Evolutionary conservation across 208 protist genomes (phyloP).

Genomic region (Lotmaria passim): DNA sequence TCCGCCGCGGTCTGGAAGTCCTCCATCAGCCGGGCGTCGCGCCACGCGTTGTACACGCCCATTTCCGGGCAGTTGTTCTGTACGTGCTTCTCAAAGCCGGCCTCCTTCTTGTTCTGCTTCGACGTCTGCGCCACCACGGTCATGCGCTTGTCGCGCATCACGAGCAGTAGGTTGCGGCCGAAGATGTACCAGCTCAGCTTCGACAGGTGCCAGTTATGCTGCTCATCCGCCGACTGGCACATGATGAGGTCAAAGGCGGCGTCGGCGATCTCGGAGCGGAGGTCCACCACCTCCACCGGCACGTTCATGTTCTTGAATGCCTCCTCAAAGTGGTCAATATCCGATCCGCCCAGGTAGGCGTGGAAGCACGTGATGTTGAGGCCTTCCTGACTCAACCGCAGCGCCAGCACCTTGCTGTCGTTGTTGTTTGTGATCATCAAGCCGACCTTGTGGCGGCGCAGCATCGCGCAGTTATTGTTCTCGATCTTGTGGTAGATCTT

Average conservation of each 20-base stretch:
- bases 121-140: conserved; percentile 91
- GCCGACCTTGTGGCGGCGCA: conserved; percentile 88
- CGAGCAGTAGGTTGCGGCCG: conserved; percentile 67
- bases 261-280: conserved; percentile 86
- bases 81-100: conserved; percentile 91
- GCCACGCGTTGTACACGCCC: conserved; percentile 92
- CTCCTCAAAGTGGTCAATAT: conserved; percentile 84
- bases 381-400: conserved; percentile 78
- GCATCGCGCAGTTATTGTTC: conserved; percentile 90
- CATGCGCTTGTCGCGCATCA: conserved; percentile 80
- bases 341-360: conserved; percentile 82
- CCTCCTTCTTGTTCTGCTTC: conserved; percentile 83
- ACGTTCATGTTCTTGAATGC: conserved; percentile 77
- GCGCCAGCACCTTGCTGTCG: conserved; percentile 87
- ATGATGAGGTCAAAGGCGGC: conserved; percentile 89
- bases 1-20: conserved; percentile 78
- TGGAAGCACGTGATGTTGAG: conserved; percentile 90
- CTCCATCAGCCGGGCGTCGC: conserved; percentile 82
- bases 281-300: conserved; percentile 87
- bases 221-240: conserved; percentile 79
- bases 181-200: conserved; percentile 89
- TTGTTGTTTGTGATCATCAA: conserved; percentile 91
- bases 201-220: conserved; percentile 90
- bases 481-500: conserved; percentile 90
- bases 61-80: conserved; percentile 83